These are phyloP conservation scores for Trametes hirsuta DNA, from an alignment of 1,284 basidiomycete genomes.

Conservation along the genomic window DNA sequence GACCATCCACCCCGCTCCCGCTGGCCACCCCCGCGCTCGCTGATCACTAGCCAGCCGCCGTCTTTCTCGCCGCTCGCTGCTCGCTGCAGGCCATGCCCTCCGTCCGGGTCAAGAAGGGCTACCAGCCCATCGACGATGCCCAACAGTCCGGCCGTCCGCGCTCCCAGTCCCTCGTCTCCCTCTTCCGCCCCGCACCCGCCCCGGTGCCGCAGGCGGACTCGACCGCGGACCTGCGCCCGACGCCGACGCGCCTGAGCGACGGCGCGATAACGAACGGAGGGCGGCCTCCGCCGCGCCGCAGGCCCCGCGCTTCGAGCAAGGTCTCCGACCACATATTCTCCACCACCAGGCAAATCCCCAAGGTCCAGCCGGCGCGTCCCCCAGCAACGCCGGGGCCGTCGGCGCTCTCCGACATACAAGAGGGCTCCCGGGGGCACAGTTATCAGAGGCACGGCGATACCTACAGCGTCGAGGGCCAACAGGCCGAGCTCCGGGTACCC, in stretches of 20 bases:
- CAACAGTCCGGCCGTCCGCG: constrained; percentile 9
- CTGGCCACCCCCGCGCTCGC: constrained; percentile 8
- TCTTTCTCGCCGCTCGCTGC: constrained; percentile 1
- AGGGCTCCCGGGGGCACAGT: constrained; percentile 6
- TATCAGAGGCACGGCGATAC: constrained; percentile 5
- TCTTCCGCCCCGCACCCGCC: constrained; percentile 3
- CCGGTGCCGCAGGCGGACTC: not conserved
- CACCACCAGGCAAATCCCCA: constrained; percentile 8
- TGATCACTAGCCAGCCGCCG: constrained; percentile 3
- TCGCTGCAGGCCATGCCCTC: constrained; percentile 49
- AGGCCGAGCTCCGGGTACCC: constrained; percentile 37
- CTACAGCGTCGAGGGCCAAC: constrained; percentile 34
- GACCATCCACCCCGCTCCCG: not conserved
- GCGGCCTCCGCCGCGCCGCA: not conserved
- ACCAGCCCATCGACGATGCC: constrained; percentile 43
- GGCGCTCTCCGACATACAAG: constrained; percentile 11
- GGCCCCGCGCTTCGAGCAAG: constrained; percentile 29
- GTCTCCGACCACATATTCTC: constrained; percentile 34
- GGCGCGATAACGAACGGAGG: not conserved
- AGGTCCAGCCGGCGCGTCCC: not conserved
- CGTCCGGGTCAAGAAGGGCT: constrained; percentile 55
- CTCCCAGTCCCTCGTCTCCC: constrained; percentile 16
- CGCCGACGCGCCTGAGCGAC: constrained; percentile 9
- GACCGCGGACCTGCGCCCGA: not conserved
- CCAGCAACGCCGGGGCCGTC: not conserved